Percentiles rank a stretch among this genome's conserved stretches.
Evolutionary conservation across 75 land plant genomes (phyloP).

Genomic region (Cupressus sempervirens): DNA sequence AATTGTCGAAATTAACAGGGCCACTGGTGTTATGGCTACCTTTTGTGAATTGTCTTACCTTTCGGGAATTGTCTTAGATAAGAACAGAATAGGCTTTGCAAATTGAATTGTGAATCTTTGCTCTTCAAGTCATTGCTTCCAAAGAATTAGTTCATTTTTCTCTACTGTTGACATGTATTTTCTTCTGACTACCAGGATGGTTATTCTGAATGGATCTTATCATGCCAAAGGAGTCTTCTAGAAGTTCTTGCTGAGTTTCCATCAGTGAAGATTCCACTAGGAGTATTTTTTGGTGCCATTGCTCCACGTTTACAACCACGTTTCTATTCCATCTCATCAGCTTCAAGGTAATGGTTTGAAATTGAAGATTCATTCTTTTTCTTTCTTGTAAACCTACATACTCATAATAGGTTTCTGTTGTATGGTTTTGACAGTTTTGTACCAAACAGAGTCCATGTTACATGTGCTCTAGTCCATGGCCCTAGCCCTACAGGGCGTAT

Average conservation of each 20-base stretch:
- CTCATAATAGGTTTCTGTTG: not conserved
- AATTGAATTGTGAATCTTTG: not conserved
- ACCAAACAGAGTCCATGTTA: constrained; percentile 34
- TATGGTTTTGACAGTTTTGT: constrained; percentile 15
- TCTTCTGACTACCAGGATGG: constrained; percentile 25
- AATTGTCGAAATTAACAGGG: not conserved
- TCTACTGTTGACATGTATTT: not conserved
- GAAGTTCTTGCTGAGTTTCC: constrained; percentile 43
- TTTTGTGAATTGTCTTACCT: not conserved
- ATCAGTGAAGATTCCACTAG: constrained; percentile 35
- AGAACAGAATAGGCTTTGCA: not conserved
- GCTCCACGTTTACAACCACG: constrained; percentile 44
- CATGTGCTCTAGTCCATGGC: constrained; percentile 41
- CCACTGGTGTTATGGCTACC: not conserved
- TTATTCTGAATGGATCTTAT: constrained; percentile 28
- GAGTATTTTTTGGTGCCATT: constrained; percentile 43
- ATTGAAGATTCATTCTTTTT: not conserved
- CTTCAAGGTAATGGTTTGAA: constrained; percentile 22
- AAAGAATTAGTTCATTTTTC: not conserved
- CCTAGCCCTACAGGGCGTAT: constrained; percentile 43
- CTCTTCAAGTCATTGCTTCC: not conserved
- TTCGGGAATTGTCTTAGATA: not conserved
- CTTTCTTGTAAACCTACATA: not conserved
- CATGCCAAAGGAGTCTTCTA: constrained; percentile 33
- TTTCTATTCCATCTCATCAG: constrained; percentile 50